Conservation (phyloP, 495 filamentous ascomycete species). For the Copromyces sp. region DNA sequence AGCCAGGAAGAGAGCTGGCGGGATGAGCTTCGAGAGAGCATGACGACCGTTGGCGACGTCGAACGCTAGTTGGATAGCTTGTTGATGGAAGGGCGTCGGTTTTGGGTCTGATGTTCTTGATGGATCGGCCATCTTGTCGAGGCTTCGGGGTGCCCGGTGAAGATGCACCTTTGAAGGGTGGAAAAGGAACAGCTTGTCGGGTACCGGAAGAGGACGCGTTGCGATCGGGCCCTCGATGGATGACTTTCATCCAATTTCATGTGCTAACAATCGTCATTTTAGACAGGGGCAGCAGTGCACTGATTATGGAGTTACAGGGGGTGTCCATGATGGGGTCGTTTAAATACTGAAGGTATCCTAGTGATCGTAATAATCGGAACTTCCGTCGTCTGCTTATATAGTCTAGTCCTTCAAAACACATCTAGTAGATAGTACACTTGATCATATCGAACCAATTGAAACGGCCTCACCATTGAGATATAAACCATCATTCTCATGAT, state of each 20-base stretch:
- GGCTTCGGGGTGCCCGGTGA: not conserved
- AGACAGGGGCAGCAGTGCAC: not conserved
- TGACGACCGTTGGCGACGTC: constrained; percentile 34
- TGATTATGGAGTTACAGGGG: not conserved
- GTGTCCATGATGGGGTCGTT: too few relatives aligned
- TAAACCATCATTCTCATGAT: too few relatives aligned
- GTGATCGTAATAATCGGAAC: too few relatives aligned
- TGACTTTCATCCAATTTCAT: not conserved
- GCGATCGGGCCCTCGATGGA: not conserved
- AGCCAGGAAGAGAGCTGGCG: constrained; percentile 55
- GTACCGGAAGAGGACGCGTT: not conserved
- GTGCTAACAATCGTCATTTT: not conserved
- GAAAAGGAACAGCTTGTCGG: not conserved
- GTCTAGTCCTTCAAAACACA: too few relatives aligned
- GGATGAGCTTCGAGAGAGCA: constrained; percentile 28
- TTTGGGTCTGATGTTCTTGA: constrained; percentile 3
- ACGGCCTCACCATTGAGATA: too few relatives aligned
- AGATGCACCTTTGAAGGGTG: not conserved
- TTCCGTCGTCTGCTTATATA: too few relatives aligned
- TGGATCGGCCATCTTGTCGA: not conserved
- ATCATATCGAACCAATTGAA: too few relatives aligned
- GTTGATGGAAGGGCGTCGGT: constrained; percentile 5
- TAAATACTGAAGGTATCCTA: too few relatives aligned
- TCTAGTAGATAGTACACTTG: too few relatives aligned
- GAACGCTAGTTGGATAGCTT: constrained; percentile 14